Conservation (phyloP, 352 stramenopile species). For the Albugo candida region DNA sequence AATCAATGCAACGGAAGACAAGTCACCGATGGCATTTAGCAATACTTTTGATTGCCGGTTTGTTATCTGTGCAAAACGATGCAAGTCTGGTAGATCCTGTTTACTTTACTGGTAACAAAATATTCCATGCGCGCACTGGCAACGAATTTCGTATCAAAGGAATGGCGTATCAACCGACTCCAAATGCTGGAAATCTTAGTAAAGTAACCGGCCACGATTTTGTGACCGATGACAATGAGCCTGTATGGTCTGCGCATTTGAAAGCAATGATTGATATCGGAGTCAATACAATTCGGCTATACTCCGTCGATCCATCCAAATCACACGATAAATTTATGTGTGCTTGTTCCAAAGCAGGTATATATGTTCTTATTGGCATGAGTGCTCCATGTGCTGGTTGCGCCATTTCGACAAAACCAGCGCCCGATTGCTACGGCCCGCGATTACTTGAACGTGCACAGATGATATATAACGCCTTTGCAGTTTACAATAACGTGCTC, state of each 20-base stretch:
- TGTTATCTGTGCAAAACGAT: too few species aligned
- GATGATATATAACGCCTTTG: constrained; percentile 50
- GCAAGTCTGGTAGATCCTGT: constrained; percentile 8
- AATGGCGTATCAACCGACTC: constrained; percentile 48
- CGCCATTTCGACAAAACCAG: constrained; percentile 19
- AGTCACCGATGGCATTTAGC: too few species aligned
- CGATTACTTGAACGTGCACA: constrained; percentile 31
- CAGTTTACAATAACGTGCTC: constrained; percentile 47
- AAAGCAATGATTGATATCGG: constrained; percentile 28
- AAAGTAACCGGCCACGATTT: constrained; percentile 42
- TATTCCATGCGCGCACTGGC: constrained; percentile 51
- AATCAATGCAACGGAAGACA: too few species aligned
- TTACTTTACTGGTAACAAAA: constrained; percentile 49
- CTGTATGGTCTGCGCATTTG: constrained; percentile 29
- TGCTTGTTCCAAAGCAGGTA: constrained; percentile 31
- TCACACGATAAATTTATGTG: constrained; percentile 70
- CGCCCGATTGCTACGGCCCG: constrained; percentile 28
- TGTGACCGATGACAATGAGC: constrained; percentile 30
- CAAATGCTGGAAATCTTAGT: constrained; percentile 30
- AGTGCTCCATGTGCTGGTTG: constrained; percentile 32
- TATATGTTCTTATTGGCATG: constrained; percentile 56
- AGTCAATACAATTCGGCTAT: constrained; percentile 46
- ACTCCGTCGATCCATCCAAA: constrained; percentile 34
- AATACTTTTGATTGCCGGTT: too few species aligned
- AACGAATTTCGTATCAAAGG: constrained; percentile 50